Base-by-base conservation (phyloP, 306 rosid genomes). In the Prunus mongolica region DNA sequence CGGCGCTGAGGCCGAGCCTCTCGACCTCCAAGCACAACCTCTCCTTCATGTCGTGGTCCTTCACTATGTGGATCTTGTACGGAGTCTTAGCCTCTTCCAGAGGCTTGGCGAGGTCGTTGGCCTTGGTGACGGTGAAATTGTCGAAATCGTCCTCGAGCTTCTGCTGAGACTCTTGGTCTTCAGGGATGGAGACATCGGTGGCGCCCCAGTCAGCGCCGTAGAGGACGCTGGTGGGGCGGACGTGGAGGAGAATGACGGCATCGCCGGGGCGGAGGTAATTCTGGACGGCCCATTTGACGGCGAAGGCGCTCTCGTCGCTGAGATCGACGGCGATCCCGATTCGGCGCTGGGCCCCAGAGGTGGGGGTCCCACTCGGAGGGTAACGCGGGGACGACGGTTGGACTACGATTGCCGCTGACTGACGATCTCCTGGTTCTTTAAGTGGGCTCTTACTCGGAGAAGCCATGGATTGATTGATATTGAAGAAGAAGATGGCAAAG, bases 201-300 rank as follows among this genome's bases (percentile, higher is more conserved):
- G 97, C 73, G 61, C 97, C 97, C 97, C 97, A 92, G 27, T 92
- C 97, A 10, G 97, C 97, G 25, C 97, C 97, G 76, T 88, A 92
- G 57, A 92, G 93, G 28, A 92, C 90, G 51, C 84, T 73, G 8
- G 97, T 90, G 18, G 96, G 87, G 84, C 97, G 89, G 34, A 92
- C 97, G 67, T 92, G 97, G 80, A 92, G 93, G 82, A 92, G 97
- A 63, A 92, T 80, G 25, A 90, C 97, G 18, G 96, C 97, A 27
- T 92, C 97, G 0, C 96, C 97, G 1, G 97, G 97, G 0, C 97
- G 93, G 69, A 92, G 82, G 80, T 92, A 92, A 74, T 92, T 86
- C 28, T 92, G 96, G 19, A 92, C 93, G 46, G 96, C 93, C 96
- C 96, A 92, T 64, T 75, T 87, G 6, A 92, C 97, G 9, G 97